phyloP scores from a whole-genome alignment of 306 rosid genomes.

The Hippophae tibetana region DNA sequence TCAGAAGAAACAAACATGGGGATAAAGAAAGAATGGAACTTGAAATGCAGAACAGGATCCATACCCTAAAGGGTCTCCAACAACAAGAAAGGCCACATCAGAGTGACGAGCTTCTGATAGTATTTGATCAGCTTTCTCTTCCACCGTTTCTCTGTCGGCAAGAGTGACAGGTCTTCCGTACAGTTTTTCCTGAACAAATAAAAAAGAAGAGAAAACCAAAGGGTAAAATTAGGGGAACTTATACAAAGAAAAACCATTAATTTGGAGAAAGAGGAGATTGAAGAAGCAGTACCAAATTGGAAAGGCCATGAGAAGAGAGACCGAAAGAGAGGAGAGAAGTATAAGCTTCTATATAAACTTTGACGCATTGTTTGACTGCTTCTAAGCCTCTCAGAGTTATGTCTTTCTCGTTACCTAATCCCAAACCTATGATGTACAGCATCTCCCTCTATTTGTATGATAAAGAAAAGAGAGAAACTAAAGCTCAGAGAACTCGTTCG shows the following conservation, averaged over 20 bases:
- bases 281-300: constrained; percentile 38
- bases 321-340: constrained; percentile 92
- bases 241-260: not conserved
- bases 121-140: constrained; percentile 54
- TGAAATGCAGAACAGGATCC: not conserved
- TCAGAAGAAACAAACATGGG: not conserved
- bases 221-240: not conserved
- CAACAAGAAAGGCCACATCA: constrained; percentile 48
- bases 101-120: constrained; percentile 29
- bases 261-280: too few species aligned
- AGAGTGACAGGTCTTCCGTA: constrained; percentile 60
- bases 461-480: too few species aligned
- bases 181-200: constrained; percentile 43
- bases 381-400: constrained; percentile 81
- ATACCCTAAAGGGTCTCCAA: constrained; percentile 55
- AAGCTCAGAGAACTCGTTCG: too few species aligned
- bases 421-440: constrained; percentile 77
- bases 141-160: constrained; percentile 87
- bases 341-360: constrained; percentile 75
- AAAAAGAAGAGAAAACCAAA: not conserved
- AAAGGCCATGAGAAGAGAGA: constrained; percentile 59
- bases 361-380: constrained; percentile 53
- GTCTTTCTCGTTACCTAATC: constrained; percentile 77
- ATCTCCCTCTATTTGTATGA: constrained; percentile 15
- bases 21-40: not conserved